Conservation (phyloP, 2,329 filamentous ascomycete species). For the Fusarium sacchari region DNA sequence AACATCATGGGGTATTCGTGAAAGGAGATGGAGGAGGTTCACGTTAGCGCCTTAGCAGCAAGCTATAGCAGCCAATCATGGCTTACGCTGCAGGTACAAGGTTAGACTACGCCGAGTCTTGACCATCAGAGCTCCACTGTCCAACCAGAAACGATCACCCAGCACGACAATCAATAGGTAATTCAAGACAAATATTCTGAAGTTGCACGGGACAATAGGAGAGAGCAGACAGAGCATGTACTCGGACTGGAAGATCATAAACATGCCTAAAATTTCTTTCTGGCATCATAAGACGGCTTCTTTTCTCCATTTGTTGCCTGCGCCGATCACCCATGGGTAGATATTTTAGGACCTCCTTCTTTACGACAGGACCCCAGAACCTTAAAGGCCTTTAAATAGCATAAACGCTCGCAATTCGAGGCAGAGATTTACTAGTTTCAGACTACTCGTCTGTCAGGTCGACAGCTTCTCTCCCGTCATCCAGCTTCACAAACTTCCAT, state of each 20-base stretch:
- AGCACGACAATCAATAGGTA: background rate
- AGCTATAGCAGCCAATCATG: conserved; percentile 37
- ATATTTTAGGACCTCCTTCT: background rate
- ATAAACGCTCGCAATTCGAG: background rate
- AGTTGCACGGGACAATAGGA: background rate
- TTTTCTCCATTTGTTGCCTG: background rate
- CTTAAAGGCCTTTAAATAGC: background rate
- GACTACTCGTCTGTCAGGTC: conserved; percentile 30
- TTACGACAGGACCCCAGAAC: background rate
- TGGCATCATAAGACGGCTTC: background rate
- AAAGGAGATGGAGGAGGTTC: conserved; percentile 46
- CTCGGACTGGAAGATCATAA: background rate
- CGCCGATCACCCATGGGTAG: background rate
- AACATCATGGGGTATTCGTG: conserved; percentile 44
- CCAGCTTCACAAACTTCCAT: conserved; percentile 26
- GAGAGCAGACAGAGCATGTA: background rate
- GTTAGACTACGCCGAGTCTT: conserved; percentile 22
- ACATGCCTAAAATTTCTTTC: background rate
- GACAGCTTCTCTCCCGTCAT: conserved; percentile 20
- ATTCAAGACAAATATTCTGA: too few relatives aligned
- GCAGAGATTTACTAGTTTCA: background rate
- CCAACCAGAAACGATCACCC: conserved; percentile 10
- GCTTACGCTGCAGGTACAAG: conserved; percentile 33
- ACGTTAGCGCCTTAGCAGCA: conserved; percentile 38
- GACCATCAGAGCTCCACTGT: conserved; percentile 16